Percentiles rank a stretch among this genome's conserved stretches.
phyloP scores from a whole-genome alignment of 306 rosid genomes.

The Acacia crassicarpa region DNA sequence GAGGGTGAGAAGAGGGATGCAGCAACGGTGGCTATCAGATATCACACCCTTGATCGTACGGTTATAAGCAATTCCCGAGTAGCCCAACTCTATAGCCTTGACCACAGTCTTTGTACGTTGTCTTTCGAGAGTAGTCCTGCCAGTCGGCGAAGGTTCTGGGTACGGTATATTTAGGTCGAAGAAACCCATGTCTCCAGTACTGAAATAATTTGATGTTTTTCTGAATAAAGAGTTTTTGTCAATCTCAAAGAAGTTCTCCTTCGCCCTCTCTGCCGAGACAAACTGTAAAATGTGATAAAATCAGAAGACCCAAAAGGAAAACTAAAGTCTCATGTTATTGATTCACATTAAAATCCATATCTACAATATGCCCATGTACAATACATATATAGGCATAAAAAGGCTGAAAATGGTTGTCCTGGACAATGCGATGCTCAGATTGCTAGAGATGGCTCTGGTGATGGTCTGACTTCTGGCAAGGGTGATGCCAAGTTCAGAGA shows the following conservation, averaged over 20 bases:
- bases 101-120: conserved; percentile 60
- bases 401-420: too few relatives aligned
- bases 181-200: conserved; percentile 62
- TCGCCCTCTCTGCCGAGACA: background rate
- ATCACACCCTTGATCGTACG: conserved; percentile 80
- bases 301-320: too few relatives aligned
- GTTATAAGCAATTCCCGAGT: conserved; percentile 84
- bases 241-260: background rate
- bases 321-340: too few relatives aligned
- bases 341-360: too few relatives aligned
- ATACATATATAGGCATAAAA: too few relatives aligned
- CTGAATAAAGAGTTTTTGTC: background rate
- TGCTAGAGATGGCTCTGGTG: too few relatives aligned
- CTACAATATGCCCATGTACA: too few relatives aligned
- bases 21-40: conserved; percentile 85
- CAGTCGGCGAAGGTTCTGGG: conserved; percentile 38
- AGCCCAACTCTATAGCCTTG: conserved; percentile 84
- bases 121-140: conserved; percentile 35
- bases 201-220: background rate
- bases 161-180: conserved; percentile 82
- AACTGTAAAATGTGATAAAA: background rate
- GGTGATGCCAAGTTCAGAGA: too few relatives aligned
- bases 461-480: too few relatives aligned
- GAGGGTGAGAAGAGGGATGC: conserved; percentile 57
- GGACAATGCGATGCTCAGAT: too few relatives aligned